Conservation (phyloP, 257 asterid species). For the Solanum sejunctum region DNA sequence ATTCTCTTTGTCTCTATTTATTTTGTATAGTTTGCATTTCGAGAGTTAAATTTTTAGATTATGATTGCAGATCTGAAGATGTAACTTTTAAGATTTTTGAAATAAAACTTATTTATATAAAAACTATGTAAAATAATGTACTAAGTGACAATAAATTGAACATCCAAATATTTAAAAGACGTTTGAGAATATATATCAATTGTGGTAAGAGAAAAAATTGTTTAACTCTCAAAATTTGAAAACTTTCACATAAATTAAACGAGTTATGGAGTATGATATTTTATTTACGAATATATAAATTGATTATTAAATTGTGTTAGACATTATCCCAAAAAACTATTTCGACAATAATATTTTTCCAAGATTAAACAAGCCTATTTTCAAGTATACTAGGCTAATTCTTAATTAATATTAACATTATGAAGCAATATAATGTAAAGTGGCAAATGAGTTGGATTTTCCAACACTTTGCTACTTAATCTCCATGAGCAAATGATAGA, state of each 20-base stretch:
- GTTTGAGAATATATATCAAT: background rate
- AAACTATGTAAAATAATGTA: background rate
- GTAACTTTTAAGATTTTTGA: background rate
- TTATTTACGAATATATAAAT: background rate
- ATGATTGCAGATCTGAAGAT: accelerated
- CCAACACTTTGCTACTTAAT: background rate
- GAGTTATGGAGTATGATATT: background rate
- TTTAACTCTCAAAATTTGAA: background rate
- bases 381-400: background rate
- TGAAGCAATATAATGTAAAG: background rate
- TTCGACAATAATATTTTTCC: background rate
- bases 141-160: background rate
- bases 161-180: background rate
- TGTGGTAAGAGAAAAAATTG: background rate
- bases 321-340: background rate
- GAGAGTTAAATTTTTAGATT: background rate
- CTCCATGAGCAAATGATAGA: background rate
- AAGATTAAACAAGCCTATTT: background rate
- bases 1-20: background rate
- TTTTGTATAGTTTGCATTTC: background rate
- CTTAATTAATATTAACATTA: background rate
- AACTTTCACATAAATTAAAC: background rate
- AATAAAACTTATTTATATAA: background rate
- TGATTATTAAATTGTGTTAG: background rate
- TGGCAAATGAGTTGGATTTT: background rate